Evolutionary conservation across 306 rosid genomes (phyloP), one percentile per base, ranked within the genome.

Genomic region (Purshia tridentata): DNA sequence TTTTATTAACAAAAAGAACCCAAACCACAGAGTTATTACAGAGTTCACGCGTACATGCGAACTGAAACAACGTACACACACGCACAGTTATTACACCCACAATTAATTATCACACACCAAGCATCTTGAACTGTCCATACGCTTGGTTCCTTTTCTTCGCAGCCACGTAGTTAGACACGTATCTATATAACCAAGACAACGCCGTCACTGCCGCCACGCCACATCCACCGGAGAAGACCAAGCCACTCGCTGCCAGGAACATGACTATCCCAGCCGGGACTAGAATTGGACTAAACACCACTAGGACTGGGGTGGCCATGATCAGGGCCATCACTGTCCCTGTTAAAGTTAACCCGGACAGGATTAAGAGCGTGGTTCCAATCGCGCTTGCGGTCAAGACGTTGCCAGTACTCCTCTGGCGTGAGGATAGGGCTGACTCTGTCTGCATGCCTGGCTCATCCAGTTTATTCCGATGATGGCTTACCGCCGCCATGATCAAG

Each of bases 261-360:
- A 81, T 15, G 39, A 54, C 67, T 12, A 81, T 48, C 1, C 69
- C 84, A 3, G 88, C 88, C 4, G 90, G 91, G 16, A 89, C 85
- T 4, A 89, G 76, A 74, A 89, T 76, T 0, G 95, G 91, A 48
- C 94, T 89, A 49, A 86, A 86, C 52, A 89, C 16, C 74, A 86
- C 84, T 47, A 89, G 76, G 49, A 86, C 73, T 1, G 94, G 89
- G 15, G 94, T 89, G 67, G 89, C 89, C 75, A 83, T 13, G 81
- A 86, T 64, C 68, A 89, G 72, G 4, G 80, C 84, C 20, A 89
- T 77, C 59, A 86, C 85, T 8, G 91, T 86, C 4, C 84, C 85
- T 48, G 90, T 84, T 40, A 89, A 83, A 41, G 80, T 81, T 15
- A 86, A 54, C 4, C 83, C 88, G 11, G 88, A 84, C 60, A 86